Conservation (phyloP, 768 basidiomycete genomes). For the Suillus lakei region DNA sequence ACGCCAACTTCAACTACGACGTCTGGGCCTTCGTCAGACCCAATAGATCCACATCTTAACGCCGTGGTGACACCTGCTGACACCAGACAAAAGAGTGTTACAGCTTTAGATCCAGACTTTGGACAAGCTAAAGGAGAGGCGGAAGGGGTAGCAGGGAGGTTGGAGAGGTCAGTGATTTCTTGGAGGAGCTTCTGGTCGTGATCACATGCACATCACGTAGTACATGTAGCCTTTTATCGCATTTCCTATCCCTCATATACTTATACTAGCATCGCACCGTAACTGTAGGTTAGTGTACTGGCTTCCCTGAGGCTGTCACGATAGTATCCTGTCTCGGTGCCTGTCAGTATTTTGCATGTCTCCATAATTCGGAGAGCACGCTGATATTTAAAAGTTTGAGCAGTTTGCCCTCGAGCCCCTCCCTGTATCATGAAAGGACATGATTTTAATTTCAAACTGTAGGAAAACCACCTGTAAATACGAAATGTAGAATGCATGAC, state of each 20-base stretch:
- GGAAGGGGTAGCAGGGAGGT: conserved; percentile 27
- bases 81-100: conserved; percentile 26
- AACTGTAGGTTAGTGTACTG: neutral
- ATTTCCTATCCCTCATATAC: neutral
- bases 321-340: conserved; percentile 1
- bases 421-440: neutral
- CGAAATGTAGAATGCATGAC: neutral
- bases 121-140: conserved; percentile 24
- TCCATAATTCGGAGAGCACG: neutral
- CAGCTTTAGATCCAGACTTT: conserved; percentile 28
- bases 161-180: conserved; percentile 21
- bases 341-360: neutral
- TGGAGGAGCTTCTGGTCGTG: neutral
- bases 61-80: conserved; percentile 31
- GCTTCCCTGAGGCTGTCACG: neutral
- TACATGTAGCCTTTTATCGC: neutral
- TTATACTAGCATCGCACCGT: conserved; percentile 5
- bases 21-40: conserved; percentile 36
- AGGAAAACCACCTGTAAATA: neutral
- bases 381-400: neutral
- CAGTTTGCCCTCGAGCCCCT: neutral
- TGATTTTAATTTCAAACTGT: neutral
- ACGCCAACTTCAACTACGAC: conserved; percentile 40
- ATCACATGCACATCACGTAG: neutral
- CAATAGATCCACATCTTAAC: conserved; percentile 38